These are phyloP conservation scores for Neofusicoccum umdonicola DNA, from an alignment of 2,329 filamentous ascomycete genomes.

Conservation along the genomic window DNA sequence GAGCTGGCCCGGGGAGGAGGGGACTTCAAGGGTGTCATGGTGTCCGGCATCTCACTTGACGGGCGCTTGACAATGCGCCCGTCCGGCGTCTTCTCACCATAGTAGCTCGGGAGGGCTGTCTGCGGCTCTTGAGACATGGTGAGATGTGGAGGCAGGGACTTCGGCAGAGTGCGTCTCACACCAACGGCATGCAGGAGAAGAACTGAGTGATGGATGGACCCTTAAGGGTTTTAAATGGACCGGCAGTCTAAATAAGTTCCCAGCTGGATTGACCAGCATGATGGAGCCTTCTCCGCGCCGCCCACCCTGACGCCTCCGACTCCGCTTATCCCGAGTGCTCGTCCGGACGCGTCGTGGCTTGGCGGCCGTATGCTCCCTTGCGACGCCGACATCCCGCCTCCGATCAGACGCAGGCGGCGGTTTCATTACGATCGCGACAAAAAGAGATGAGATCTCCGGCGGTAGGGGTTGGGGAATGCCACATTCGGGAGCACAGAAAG, in stretches of 20 bases:
- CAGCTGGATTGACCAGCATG: neutral
- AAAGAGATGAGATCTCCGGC: constrained; percentile 6
- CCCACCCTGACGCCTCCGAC: neutral
- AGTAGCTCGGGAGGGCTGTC: constrained; percentile 14
- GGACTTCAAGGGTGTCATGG: neutral
- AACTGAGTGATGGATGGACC: neutral
- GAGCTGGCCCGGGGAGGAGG: constrained; percentile 3
- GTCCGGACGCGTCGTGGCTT: neutral
- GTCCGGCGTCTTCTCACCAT: constrained; percentile 18
- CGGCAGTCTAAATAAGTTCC: neutral
- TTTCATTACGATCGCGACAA: constrained; percentile 12
- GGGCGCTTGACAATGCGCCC: constrained; percentile 18
- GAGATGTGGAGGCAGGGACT: neutral
- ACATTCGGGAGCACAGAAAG: neutral
- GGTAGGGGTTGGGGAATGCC: neutral
- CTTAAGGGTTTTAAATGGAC: neutral
- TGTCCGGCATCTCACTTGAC: constrained; percentile 11
- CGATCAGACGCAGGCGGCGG: constrained; percentile 11
- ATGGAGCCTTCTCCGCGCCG: neutral
- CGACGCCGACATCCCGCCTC: neutral
- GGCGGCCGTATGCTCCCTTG: neutral
- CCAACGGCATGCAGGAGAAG: neutral
- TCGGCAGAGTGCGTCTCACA: neutral
- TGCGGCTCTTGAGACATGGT: constrained; percentile 10
- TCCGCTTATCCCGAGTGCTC: constrained; percentile 1